Conservation (phyloP, 495 filamentous ascomycete genomes). For the Hapsidospora chrysogenum region DNA sequence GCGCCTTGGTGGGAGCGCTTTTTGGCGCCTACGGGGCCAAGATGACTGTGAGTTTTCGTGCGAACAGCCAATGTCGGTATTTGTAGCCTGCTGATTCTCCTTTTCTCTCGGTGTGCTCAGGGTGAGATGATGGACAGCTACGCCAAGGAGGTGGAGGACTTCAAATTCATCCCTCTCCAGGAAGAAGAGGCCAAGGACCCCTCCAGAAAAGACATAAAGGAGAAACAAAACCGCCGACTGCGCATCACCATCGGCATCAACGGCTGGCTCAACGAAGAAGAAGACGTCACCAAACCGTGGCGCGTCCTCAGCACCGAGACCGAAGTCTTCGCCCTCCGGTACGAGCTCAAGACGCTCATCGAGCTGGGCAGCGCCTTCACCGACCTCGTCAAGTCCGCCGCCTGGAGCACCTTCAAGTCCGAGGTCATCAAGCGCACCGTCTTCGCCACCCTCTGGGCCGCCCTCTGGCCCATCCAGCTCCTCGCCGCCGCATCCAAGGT, state of each 20-base stretch:
- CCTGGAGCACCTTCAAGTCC: slow-evolving; percentile 51
- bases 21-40: slow-evolving; percentile 79
- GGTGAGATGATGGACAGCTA: slow-evolving; percentile 70
- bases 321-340: slow-evolving; percentile 70
- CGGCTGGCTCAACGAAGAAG: slow-evolving; percentile 58
- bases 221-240: slow-evolving; percentile 32
- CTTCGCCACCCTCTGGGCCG: slow-evolving; percentile 52
- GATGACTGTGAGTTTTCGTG: slow-evolving; percentile 43
- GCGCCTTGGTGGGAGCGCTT: slow-evolving; percentile 65
- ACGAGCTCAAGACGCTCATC: slow-evolving; percentile 57
- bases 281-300: slow-evolving; percentile 65
- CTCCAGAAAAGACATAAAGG: slow-evolving; percentile 11
- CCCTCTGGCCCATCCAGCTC: slow-evolving; percentile 59
- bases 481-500: slow-evolving; percentile 47
- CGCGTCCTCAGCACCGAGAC: slow-evolving; percentile 45
- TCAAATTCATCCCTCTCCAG: slow-evolving; percentile 63
- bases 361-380: slow-evolving; percentile 57
- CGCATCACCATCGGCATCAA: slow-evolving; percentile 72
- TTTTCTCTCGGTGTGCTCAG: slow-evolving; percentile 2
- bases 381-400: slow-evolving; percentile 48
- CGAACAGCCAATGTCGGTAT: background rate
- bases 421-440: slow-evolving; percentile 65
- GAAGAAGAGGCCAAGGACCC: slow-evolving; percentile 20
- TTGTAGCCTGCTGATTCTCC: background rate
- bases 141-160: slow-evolving; percentile 73